phyloP scores from a whole-genome alignment of 768 basidiomycete genomes.

The Panaeolus papilionaceus region DNA sequence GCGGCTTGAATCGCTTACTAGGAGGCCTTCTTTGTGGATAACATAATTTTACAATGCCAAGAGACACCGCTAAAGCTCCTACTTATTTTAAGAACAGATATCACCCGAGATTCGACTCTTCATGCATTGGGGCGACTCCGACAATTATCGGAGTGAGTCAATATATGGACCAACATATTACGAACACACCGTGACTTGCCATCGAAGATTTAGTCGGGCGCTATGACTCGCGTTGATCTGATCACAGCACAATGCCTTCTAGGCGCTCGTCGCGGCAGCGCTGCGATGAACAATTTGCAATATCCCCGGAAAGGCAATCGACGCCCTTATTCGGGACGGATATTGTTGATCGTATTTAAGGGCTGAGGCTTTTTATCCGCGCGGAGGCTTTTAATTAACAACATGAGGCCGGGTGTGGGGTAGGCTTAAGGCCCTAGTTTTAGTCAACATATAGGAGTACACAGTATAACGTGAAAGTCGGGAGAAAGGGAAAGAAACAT shows the following conservation, averaged over 20 bases:
- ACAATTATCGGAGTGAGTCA: background rate
- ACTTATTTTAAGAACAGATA: slow-evolving; percentile 3
- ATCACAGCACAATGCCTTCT: background rate
- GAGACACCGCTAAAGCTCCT: slow-evolving; percentile 3
- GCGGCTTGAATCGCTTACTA: background rate
- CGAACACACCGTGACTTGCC: background rate
- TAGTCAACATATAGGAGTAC: background rate
- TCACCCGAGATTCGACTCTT: background rate
- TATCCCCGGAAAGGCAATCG: slow-evolving; percentile 6
- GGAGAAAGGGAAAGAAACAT: background rate
- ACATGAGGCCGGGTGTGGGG: background rate
- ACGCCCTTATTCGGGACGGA: background rate
- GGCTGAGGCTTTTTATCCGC: background rate
- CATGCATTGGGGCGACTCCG: slow-evolving; percentile 3
- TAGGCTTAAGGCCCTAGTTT: background rate
- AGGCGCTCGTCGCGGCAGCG: background rate
- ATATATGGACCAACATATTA: background rate
- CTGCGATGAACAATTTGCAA: background rate
- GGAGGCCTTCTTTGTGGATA: background rate
- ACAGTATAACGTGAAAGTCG: background rate
- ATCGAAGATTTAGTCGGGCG: background rate
- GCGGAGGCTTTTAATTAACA: slow-evolving; percentile 3
- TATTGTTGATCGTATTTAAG: background rate
- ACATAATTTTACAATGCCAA: background rate
- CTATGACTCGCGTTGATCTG: background rate